Evolutionary conservation across 179 eudicot genomes (phyloP), one percentile per base, ranked within the genome.

Genomic region (Drosera spatulata): DNA sequence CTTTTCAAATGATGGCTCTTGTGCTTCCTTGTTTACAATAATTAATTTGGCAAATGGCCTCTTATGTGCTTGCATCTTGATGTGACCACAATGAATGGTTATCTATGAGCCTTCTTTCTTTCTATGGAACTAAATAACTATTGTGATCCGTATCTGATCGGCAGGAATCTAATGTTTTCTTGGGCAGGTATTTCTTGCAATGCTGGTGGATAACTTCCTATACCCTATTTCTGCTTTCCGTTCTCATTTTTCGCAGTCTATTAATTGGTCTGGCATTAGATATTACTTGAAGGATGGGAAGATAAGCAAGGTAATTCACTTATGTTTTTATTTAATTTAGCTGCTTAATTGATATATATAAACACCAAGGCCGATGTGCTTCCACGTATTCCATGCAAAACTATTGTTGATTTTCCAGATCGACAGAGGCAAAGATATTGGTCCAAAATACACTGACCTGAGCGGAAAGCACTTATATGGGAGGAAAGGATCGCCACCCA

Each of bases 221-320:
- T 89, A 93, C 68, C 96, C 99, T 10, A 13, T 93, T 39, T 89
- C 95, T 2, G 95, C 97, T 41, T 39, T 89, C 7, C 75, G 90
- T 42, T 93, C 99, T 37, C 87, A 86, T 75, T 85, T 88, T 70
- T 79, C 88, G 50, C 87, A 82, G 69, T 84, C 93, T 41, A 89
- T 93, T 67, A 78, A 93, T 55, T 93, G 99, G 97, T 93, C 97
- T 46, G 96, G 97, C 54, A 89, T 86, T 52, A 78, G 85, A 67
- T 93, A 93, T 61, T 81, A 93, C 73, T 73, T 93, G 74, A 84
- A 70, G 80, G 74, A 86, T 71, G 99, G 99, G 66, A 93, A 83
- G 66, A 89, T 93, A 67, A 50, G 59, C 77, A 86, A 64, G 99
- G 99, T 88, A 78, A 66, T 57, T 38, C n/a, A 7, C 8, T 50